Evolutionary conservation across 2,329 filamentous ascomycete genomes (phyloP).

Genomic region (Penicillium glabrum): DNA sequence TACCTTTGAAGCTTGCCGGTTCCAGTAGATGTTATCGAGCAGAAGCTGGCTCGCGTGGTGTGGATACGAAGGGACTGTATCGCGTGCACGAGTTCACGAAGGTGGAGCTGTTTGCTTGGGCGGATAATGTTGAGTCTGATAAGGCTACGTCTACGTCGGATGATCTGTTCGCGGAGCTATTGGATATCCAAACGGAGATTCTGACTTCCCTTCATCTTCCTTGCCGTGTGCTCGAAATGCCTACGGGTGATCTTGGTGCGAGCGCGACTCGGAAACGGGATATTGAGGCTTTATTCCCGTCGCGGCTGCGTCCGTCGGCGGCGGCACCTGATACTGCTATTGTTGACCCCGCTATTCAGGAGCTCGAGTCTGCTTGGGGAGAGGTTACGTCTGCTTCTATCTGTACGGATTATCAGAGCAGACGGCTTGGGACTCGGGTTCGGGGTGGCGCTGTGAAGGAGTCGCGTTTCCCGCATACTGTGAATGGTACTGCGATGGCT

Average conservation of each 20-base stretch:
- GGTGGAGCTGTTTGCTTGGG: constrained; percentile 97
- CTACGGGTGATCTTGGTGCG: constrained; percentile 81
- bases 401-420: constrained; percentile 91
- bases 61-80: constrained; percentile 91
- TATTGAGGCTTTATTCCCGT: constrained; percentile 93
- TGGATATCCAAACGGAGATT: constrained; percentile 83
- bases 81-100: constrained; percentile 98
- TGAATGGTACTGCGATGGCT: constrained; percentile 92
- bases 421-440: constrained; percentile 75
- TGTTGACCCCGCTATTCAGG: constrained; percentile 4
- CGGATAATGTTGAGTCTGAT: constrained; percentile 53
- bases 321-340: not conserved
- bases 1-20: constrained; percentile 79
- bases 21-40: constrained; percentile 92
- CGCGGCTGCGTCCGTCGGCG: constrained; percentile 52
- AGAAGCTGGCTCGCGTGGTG: constrained; percentile 86
- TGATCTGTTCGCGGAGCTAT: constrained; percentile 76
- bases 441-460: constrained; percentile 50
- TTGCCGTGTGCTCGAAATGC: constrained; percentile 92
- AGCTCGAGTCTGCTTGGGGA: constrained; percentile 72
- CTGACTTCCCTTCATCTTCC: constrained; percentile 73
- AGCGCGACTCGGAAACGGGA: constrained; percentile 84
- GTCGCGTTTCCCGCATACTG: constrained; percentile 77
- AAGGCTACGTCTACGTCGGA: constrained; percentile 28
- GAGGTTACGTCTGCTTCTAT: constrained; percentile 89